Conservation (phyloP, 371 early-diverging fungal genomes). For the Rhizomucor miehei region DNA sequence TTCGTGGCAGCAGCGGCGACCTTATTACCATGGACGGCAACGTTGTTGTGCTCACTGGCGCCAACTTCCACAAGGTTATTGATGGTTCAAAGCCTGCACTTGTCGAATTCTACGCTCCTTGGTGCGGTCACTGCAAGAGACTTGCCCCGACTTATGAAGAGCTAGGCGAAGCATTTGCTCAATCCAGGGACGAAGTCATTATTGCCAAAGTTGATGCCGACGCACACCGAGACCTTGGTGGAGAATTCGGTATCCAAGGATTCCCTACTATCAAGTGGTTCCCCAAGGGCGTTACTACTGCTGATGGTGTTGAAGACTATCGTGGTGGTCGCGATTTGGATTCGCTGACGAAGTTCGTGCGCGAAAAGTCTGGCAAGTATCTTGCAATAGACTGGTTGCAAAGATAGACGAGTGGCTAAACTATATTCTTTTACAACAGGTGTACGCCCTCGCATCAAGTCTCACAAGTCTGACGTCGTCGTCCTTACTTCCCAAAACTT, state of each 20-base stretch:
- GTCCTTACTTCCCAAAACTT: conserved; percentile 67
- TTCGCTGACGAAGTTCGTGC: conserved; percentile 68
- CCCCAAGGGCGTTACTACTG: conserved; percentile 65
- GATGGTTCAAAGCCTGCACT: conserved; percentile 90
- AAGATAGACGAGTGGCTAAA: background rate
- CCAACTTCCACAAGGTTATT: conserved; percentile 71
- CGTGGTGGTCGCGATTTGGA: conserved; percentile 81
- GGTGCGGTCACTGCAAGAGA: conserved; percentile 94
- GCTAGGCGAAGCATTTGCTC: conserved; percentile 72
- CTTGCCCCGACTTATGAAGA: conserved; percentile 84
- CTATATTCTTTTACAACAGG: conserved; percentile 4
- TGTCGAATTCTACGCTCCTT: conserved; percentile 92
- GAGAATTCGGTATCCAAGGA: conserved; percentile 69
- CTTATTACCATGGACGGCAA: conserved; percentile 25
- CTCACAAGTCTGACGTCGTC: conserved; percentile 60
- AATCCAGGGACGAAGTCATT: conserved; percentile 68
- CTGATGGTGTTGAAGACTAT: conserved; percentile 75
- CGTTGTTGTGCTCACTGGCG: conserved; percentile 72
- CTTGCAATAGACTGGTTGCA: background rate
- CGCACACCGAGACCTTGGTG: conserved; percentile 73
- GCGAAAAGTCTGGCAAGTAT: conserved; percentile 67
- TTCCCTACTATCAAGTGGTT: conserved; percentile 96
- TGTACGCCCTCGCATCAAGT: conserved; percentile 56
- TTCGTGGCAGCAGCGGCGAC: conserved; percentile 7
- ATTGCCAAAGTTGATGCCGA: conserved; percentile 94